Evolutionary conservation across 495 filamentous ascomycete genomes (phyloP), one percentile per base, ranked within the genome.

Genomic region (Lasiosphaeris hirsuta): DNA sequence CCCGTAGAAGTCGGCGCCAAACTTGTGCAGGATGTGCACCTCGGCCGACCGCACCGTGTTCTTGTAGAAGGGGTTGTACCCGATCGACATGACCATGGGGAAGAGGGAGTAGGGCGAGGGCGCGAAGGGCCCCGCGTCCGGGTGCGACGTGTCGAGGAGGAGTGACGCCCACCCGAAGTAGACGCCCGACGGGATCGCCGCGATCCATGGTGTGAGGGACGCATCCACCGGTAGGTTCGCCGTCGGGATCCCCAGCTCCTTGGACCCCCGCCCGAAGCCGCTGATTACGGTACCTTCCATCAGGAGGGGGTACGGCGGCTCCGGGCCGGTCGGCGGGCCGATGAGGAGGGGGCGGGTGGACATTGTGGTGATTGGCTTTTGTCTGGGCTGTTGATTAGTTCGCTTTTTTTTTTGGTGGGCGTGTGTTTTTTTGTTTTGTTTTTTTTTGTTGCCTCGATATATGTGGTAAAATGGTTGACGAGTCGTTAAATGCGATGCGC

Each of bases 41-140:
- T 97, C 94, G 63, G 93, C 89, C 39, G 82, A 87, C 15, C 90
- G 81, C 39, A 87, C 83, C 18, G 81, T 81, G 71, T 97, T 96
- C 69, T 90, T 92, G 75, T 95, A 96, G 72, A 90, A 95, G 0
- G 92, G 91, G 66, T 96, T 96, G 78, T 89, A 96, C n/a, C 93
- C 92, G 49, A 98, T 93, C 38, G 84, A 88, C 86, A 98, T 86
- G 48, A 96, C 93, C 76, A 96, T 95, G 0, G 90, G 90, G 70
- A 86, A 89, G 15, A 96, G 9, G 39, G 39, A 17, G 54, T 57
- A 63, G 57, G 56, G 57, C 15, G 52, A 15, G 15, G 43, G 3
- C 34, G 41, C 0, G 44, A 50, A 10, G 50, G 51, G 42, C 3
- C 34, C 40, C 36, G 57, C 60, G 60, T 78, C 65, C 1, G 78